phyloP scores from a whole-genome alignment of 2,329 filamentous ascomycete species.

The Sclerotinia nivalis region DNA sequence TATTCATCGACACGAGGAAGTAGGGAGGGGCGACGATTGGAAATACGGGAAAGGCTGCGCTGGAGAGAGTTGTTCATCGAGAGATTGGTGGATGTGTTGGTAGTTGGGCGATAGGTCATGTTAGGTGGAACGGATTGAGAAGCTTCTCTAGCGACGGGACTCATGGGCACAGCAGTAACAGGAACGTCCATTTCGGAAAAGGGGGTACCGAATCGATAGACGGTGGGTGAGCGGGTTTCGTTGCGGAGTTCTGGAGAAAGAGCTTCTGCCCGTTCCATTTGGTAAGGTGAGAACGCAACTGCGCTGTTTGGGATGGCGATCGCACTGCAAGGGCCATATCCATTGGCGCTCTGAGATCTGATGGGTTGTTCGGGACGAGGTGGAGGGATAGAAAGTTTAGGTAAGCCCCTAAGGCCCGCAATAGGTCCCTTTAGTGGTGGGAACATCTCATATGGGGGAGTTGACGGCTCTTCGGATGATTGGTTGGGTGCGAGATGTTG shows the following conservation, averaged over 20 bases:
- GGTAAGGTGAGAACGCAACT: constrained; percentile 50
- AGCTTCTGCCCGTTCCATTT: constrained; percentile 54
- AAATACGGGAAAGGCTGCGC: constrained; percentile 48
- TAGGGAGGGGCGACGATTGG: constrained; percentile 65
- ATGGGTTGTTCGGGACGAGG: constrained; percentile 38
- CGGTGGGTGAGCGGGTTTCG: constrained; percentile 52
- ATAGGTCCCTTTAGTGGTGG: constrained; percentile 49
- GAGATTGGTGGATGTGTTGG: constrained; percentile 25
- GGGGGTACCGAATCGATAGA: constrained; percentile 80
- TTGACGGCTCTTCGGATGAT: constrained; percentile 60
- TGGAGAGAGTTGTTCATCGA: constrained; percentile 24
- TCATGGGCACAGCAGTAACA: constrained; percentile 68
- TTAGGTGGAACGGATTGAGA: constrained; percentile 93
- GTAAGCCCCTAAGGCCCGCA: constrained; percentile 57
- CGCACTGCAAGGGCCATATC: constrained; percentile 22
- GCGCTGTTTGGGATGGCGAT: constrained; percentile 24
- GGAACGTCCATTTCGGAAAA: constrained; percentile 91
- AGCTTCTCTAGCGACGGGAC: constrained; percentile 72
- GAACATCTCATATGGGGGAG: constrained; percentile 68
- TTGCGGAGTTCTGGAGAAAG: constrained; percentile 57
- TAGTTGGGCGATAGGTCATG: constrained; percentile 70
- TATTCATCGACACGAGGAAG: constrained; percentile 72
- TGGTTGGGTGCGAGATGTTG: constrained; percentile 62
- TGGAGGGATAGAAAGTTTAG: constrained; percentile 61
- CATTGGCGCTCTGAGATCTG: constrained; percentile 38